Evolutionary conservation across 495 filamentous ascomycete species (phyloP).

Genomic region (Podospora pseudopauciseta): DNA sequence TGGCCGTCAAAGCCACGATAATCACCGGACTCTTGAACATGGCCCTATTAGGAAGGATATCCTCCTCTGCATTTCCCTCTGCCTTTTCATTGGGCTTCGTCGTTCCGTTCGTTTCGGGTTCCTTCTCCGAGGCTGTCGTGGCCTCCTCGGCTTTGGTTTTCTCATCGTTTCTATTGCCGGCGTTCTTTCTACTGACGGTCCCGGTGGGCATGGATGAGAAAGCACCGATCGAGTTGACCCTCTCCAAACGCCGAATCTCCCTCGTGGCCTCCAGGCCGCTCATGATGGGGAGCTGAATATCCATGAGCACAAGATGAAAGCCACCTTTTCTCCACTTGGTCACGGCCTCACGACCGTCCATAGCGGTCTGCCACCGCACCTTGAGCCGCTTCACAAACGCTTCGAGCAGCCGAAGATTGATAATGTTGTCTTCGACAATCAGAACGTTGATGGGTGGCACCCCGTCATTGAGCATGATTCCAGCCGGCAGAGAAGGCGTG

Average conservation of each 20-base stretch:
- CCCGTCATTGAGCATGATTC: slow-evolving; percentile 72
- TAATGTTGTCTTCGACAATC: slow-evolving; percentile 97
- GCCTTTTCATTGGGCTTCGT: slow-evolving; percentile 27
- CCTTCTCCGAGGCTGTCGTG: slow-evolving; percentile 20
- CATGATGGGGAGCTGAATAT: slow-evolving; percentile 98
- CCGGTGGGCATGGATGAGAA: slow-evolving; percentile 49
- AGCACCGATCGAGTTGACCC: slow-evolving; percentile 84
- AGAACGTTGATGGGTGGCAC: slow-evolving; percentile 97
- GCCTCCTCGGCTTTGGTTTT: slow-evolving; percentile 36
- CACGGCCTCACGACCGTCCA: slow-evolving; percentile 90
- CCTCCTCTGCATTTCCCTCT: slow-evolving; percentile 51
- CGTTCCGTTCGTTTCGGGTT: slow-evolving; percentile 29
- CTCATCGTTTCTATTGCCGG: background rate
- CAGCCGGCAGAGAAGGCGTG: slow-evolving; percentile 52
- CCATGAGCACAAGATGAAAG: slow-evolving; percentile 98
- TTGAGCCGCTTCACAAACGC: slow-evolving; percentile 95
- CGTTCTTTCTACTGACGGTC: background rate
- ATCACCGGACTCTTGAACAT: slow-evolving; percentile 96
- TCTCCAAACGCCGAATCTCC: slow-evolving; percentile 87
- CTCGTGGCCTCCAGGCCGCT: slow-evolving; percentile 94
- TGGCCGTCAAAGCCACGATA: slow-evolving; percentile 94
- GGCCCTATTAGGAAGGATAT: slow-evolving; percentile 64
- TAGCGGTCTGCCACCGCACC: slow-evolving; percentile 95
- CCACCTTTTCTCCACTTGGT: slow-evolving; percentile 87
- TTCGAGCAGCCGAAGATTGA: slow-evolving; percentile 89